These are phyloP conservation scores for Ogataea ramenticola DNA, from an alignment of 805 yeast genomes.

Conservation along the genomic window DNA sequence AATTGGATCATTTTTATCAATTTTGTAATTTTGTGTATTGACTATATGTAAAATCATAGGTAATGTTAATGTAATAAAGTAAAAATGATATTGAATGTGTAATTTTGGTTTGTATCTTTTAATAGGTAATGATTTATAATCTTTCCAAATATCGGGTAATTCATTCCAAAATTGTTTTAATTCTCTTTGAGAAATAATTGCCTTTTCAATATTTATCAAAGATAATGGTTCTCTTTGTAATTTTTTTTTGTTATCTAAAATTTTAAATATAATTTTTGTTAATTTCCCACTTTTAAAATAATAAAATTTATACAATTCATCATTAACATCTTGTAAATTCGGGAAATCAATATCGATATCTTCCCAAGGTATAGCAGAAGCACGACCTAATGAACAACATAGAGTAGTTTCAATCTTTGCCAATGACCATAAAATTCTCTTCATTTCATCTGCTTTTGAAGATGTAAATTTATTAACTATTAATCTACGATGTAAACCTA, in stretches of 20 bases:
- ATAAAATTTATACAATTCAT: constrained; percentile 24
- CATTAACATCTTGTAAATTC: constrained; percentile 18
- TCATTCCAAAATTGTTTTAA: constrained; percentile 28
- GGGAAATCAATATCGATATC: constrained; percentile 39
- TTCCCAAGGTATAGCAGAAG: constrained; percentile 35
- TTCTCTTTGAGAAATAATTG: constrained; percentile 28
- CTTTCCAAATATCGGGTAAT: constrained; percentile 25
- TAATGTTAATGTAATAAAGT: constrained; percentile 32
- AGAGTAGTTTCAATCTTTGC: constrained; percentile 33
- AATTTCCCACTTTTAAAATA: constrained; percentile 28
- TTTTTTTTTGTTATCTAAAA: constrained; percentile 31
- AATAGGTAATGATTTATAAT: constrained; percentile 24
- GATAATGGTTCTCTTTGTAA: constrained; percentile 32
- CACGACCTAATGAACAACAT: constrained; percentile 39
- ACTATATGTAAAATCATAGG: constrained; percentile 36
- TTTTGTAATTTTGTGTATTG: constrained; percentile 26
- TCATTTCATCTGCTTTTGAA: constrained; percentile 32
- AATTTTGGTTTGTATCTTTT: constrained; percentile 35
- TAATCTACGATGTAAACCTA: constrained; percentile 38
- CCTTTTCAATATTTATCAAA: constrained; percentile 32
- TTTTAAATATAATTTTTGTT: constrained; percentile 31
- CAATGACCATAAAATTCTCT: constrained; percentile 37
- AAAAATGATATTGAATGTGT: constrained; percentile 33
- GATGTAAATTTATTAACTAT: constrained; percentile 27
- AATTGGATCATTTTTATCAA: constrained; percentile 35